phyloP scores from a whole-genome alignment of 371 early-diverging fungal species.

The Mucor indicus region DNA sequence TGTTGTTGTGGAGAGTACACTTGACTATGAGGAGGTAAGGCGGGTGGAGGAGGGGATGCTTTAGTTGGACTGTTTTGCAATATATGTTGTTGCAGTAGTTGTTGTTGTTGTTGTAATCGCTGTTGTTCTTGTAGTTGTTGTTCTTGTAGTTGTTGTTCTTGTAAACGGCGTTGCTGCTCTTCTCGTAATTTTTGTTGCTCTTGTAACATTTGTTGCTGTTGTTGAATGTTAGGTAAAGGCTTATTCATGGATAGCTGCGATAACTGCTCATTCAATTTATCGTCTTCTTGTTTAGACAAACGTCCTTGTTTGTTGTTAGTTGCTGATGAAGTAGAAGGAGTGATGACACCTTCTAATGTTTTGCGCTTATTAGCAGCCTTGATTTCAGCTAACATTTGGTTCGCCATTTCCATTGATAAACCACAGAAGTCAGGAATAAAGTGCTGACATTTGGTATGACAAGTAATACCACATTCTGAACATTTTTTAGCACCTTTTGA shows the following conservation, averaged over 20 bases:
- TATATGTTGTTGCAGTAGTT: background rate
- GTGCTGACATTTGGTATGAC: slow-evolving; percentile 87
- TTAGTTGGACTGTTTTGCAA: background rate
- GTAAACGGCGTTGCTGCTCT: background rate
- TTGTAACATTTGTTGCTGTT: background rate
- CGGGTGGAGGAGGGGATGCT: slow-evolving; percentile 12
- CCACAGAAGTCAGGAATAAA: slow-evolving; percentile 95
- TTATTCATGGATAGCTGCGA: slow-evolving; percentile 15
- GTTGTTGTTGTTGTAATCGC: background rate
- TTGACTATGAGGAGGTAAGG: slow-evolving; percentile 22
- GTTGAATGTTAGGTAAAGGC: slow-evolving; percentile 16
- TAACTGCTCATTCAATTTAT: background rate
- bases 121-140: slow-evolving; percentile 1
- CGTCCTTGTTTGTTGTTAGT: slow-evolving; percentile 11
- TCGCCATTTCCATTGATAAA: slow-evolving; percentile 81
- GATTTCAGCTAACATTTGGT: slow-evolving; percentile 77
- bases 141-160: background rate
- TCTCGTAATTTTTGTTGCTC: background rate
- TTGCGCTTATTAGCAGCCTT: slow-evolving; percentile 57
- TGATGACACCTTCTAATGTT: slow-evolving; percentile 15
- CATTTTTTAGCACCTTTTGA: slow-evolving; percentile 68
- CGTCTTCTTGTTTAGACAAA: slow-evolving; percentile 6
- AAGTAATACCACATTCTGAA: slow-evolving; percentile 77
- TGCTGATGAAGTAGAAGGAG: slow-evolving; percentile 11
- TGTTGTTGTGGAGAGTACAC: slow-evolving; percentile 18